Percentiles rank a stretch among this genome's conserved stretches.
These are phyloP conservation scores for Porcisia hertigi DNA, from an alignment of 208 protist genomes.

Conservation along the genomic window DNA sequence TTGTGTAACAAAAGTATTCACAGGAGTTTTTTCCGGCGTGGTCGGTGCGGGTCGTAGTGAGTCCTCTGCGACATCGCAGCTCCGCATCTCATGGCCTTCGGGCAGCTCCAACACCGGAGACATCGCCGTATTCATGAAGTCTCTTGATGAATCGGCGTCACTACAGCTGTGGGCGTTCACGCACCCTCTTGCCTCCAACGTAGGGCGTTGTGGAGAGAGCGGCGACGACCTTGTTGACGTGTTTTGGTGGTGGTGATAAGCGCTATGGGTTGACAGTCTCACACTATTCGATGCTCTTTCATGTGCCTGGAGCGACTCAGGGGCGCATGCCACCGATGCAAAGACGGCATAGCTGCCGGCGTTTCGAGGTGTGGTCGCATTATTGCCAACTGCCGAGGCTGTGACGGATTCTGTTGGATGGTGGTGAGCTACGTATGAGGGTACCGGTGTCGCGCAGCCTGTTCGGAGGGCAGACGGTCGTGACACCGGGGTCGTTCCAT, in stretches of 20 bases:
- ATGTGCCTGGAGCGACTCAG: not conserved
- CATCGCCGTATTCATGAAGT: not conserved
- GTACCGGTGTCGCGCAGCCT: not conserved
- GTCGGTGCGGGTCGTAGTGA: not conserved
- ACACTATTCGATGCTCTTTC: not conserved
- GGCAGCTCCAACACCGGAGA: not conserved
- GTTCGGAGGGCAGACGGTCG: not conserved
- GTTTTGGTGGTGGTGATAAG: not conserved
- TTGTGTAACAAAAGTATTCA: not conserved
- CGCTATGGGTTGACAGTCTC: not conserved
- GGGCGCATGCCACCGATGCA: not conserved
- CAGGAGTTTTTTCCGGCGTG: too few species aligned
- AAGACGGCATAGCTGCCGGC: not conserved
- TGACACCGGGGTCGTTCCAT: not conserved
- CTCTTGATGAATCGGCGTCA: not conserved
- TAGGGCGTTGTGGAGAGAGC: conserved; percentile 20
- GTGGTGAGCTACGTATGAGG: not conserved
- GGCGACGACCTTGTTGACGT: conserved; percentile 6
- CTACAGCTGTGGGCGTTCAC: not conserved
- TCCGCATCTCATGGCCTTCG: not conserved
- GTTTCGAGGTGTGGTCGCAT: not conserved
- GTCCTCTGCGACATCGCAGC: not conserved
- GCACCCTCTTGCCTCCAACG: not conserved
- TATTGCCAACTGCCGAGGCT: not conserved
- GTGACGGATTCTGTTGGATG: not conserved